Evolutionary conservation across 345 rosid genomes (phyloP).

Genomic region (Arabis alpina): DNA sequence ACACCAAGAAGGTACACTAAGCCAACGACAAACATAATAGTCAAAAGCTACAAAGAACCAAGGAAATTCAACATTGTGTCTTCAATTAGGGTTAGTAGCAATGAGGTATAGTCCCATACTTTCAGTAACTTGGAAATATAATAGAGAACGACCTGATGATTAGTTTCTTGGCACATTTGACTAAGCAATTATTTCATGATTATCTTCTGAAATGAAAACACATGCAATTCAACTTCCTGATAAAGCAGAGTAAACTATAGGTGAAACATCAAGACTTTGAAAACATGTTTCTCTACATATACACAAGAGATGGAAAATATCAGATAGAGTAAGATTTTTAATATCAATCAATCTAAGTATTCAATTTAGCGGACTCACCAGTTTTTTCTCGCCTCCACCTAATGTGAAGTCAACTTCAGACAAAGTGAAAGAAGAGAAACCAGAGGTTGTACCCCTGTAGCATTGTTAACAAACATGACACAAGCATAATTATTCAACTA

Average conservation of each 20-base stretch:
- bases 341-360: constrained; percentile 32
- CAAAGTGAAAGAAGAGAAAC: constrained; percentile 56
- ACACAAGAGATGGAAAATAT: constrained; percentile 19
- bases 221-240: constrained; percentile 22
- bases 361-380: constrained; percentile 58
- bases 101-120: constrained; percentile 3
- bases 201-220: constrained; percentile 15
- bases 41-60: constrained; percentile 25
- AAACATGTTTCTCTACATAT: constrained; percentile 12
- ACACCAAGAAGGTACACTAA: constrained; percentile 6
- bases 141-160: constrained; percentile 15
- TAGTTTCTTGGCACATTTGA: constrained; percentile 26
- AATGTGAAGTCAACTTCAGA: constrained; percentile 70
- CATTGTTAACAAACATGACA: constrained; percentile 31
- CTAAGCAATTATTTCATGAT: background rate
- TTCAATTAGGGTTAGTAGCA: constrained; percentile 23
- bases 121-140: constrained; percentile 18
- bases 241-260: constrained; percentile 9
- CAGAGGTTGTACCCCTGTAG: constrained; percentile 60
- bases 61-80: constrained; percentile 11
- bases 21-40: constrained; percentile 10
- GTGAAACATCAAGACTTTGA: constrained; percentile 20
- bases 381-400: constrained; percentile 63
- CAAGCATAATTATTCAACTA: constrained; percentile 35
- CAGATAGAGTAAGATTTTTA: background rate